phyloP scores from a whole-genome alignment of 2,329 filamentous ascomycete genomes.

The Pezicula radicicola region DNA sequence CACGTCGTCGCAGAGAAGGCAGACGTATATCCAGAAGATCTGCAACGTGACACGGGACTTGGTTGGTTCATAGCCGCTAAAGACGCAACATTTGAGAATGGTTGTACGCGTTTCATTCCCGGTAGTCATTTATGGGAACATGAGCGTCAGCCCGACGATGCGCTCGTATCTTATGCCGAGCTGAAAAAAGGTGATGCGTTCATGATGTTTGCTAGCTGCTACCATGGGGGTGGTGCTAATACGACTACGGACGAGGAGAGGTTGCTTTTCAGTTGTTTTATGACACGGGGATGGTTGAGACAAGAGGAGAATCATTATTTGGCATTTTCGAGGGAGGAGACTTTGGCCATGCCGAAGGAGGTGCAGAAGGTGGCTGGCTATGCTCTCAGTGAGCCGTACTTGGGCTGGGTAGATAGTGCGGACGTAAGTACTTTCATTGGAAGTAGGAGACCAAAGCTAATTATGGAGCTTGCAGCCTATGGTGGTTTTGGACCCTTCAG shows the following conservation, averaged over 20 bases:
- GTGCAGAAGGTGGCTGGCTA: background rate
- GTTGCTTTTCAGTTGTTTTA: conserved; percentile 30
- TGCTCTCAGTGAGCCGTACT: background rate
- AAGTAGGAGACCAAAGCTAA: no score
- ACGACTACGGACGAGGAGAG: conserved; percentile 28
- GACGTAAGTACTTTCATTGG: no score
- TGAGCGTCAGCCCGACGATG: background rate
- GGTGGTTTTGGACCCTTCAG: no score
- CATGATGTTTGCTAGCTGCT: conserved; percentile 11
- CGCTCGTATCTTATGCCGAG: conserved; percentile 4
- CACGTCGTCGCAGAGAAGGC: background rate
- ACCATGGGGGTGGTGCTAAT: conserved; percentile 22
- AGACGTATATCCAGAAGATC: background rate
- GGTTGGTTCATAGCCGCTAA: conserved; percentile 10
- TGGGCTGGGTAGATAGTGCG: background rate
- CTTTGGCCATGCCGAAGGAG: background rate
- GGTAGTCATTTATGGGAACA: conserved; percentile 19
- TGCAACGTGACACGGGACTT: background rate
- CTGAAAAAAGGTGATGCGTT: conserved; percentile 12
- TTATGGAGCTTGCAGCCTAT: no score
- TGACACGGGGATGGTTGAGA: conserved; percentile 30
- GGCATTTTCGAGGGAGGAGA: background rate
- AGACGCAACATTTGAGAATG: conserved; percentile 24
- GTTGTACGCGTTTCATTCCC: conserved; percentile 28
- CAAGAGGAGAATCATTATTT: conserved; percentile 35